Evolutionary conservation across 2,329 filamentous ascomycete genomes (phyloP).

Genomic region (Dryadomyces quercus-mongolicae): DNA sequence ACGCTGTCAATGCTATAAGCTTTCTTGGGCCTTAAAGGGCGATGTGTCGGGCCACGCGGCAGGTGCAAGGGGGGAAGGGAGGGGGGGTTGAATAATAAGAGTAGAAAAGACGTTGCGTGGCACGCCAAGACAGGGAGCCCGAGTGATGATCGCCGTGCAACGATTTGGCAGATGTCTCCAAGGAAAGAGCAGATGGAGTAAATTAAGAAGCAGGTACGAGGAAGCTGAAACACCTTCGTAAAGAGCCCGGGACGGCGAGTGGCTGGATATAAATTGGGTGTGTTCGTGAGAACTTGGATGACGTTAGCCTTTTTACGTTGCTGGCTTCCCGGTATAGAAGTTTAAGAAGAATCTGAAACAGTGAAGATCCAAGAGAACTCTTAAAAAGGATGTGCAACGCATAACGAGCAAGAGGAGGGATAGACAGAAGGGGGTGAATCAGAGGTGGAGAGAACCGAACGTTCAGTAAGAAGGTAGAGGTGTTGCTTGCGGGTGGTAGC

Average conservation of each 20-base stretch:
- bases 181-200: background rate
- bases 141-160: background rate
- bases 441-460: background rate
- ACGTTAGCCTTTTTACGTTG: constrained; percentile 8
- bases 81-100: background rate
- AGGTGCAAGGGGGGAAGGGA: background rate
- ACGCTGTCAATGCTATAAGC: constrained; percentile 1
- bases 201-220: background rate
- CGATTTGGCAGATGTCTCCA: background rate
- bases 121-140: background rate
- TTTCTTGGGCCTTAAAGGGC: background rate
- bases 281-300: constrained; percentile 4
- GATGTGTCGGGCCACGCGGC: background rate
- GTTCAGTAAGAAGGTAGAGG: background rate
- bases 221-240: background rate
- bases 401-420: background rate
- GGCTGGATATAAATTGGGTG: background rate
- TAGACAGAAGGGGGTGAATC: background rate
- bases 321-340: constrained; percentile 1
- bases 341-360: constrained; percentile 3
- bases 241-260: background rate
- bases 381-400: constrained; percentile 5
- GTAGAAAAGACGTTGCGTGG: background rate
- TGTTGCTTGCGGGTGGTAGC: background rate
- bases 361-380: background rate